phyloP scores from a whole-genome alignment of 352 stramenopile species.

The Phytophthora hibernalis region DNA sequence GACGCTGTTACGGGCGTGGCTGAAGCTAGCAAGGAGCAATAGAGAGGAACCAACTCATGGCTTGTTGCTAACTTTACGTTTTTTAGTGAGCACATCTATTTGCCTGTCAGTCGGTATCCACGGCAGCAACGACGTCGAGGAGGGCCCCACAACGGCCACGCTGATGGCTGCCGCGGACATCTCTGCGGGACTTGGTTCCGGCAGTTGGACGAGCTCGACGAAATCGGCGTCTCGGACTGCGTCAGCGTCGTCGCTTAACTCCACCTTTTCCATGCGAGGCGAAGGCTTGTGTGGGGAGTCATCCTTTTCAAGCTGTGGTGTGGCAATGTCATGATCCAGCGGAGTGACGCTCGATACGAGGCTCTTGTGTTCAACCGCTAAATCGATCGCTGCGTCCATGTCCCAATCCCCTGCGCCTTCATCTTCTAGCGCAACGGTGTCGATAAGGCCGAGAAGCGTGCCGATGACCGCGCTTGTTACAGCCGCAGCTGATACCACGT shows the following conservation, averaged over 20 bases:
- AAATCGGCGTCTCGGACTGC: conserved; percentile 23
- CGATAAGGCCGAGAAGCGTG: conserved; percentile 24
- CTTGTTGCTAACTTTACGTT: not conserved
- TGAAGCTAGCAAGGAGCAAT: conserved; percentile 28
- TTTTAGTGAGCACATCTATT: too few species aligned
- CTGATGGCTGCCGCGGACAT: conserved; percentile 19
- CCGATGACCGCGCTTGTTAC: conserved; percentile 29
- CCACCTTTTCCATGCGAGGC: not conserved
- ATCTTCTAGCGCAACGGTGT: conserved; percentile 21
- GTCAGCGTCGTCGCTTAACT: conserved; percentile 13
- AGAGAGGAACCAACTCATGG: conserved; percentile 12
- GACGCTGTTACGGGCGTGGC: conserved; percentile 53
- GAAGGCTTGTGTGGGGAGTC: not conserved
- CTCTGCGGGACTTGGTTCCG: conserved; percentile 25
- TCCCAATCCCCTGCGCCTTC: conserved; percentile 7
- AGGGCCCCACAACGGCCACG: conserved; percentile 28
- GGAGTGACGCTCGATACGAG: not conserved
- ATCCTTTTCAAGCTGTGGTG: not conserved
- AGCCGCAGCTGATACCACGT: conserved; percentile 29
- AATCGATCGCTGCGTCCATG: not conserved
- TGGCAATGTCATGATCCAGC: not conserved
- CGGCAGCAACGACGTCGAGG: conserved; percentile 24
- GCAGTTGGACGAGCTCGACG: conserved; percentile 25
- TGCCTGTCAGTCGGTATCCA: conserved; percentile 20
- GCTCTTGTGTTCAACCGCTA: not conserved